Conservation (phyloP, 306 rosid species). For the Pyrus communis region DNA sequence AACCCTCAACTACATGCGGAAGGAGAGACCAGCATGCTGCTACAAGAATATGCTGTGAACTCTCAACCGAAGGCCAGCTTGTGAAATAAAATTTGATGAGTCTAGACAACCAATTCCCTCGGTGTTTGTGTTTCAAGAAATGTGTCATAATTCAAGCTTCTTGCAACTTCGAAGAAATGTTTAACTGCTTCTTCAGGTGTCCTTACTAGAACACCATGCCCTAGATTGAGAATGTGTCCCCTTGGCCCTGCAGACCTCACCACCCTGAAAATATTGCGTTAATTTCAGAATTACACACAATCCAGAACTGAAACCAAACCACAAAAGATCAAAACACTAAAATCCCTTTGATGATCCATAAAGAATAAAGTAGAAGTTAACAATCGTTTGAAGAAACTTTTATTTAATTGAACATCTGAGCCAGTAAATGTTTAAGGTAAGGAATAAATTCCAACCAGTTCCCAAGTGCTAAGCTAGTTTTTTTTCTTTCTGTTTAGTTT, state of each 20-base stretch:
- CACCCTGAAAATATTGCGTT: slow-evolving; percentile 51
- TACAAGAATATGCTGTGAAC: slow-evolving; percentile 9
- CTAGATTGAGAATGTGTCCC: slow-evolving; percentile 90
- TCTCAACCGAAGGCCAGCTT: slow-evolving; percentile 8
- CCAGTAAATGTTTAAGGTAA: background rate
- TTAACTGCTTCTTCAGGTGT: slow-evolving; percentile 96
- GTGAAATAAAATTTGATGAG: background rate
- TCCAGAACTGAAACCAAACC: background rate
- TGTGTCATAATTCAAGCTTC: slow-evolving; percentile 67
- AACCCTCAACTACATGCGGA: slow-evolving; percentile 17
- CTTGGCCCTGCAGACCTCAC: slow-evolving; percentile 85
- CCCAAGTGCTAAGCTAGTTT: too few relatives aligned
- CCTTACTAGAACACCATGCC: slow-evolving; percentile 92
- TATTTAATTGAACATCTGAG: background rate
- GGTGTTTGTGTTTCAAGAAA: slow-evolving; percentile 33
- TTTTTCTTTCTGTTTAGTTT: too few relatives aligned
- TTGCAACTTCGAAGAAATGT: slow-evolving; percentile 92
- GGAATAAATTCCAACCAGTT: background rate
- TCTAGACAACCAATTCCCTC: slow-evolving; percentile 49
- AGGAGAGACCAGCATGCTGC: slow-evolving; percentile 20
- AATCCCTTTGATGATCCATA: background rate
- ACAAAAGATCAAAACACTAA: background rate
- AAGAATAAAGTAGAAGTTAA: background rate
- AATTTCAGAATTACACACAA: background rate
- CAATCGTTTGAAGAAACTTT: background rate